Evolutionary conservation across 2,329 filamentous ascomycete species (phyloP).

Genomic region (Alternaria infectoria): DNA sequence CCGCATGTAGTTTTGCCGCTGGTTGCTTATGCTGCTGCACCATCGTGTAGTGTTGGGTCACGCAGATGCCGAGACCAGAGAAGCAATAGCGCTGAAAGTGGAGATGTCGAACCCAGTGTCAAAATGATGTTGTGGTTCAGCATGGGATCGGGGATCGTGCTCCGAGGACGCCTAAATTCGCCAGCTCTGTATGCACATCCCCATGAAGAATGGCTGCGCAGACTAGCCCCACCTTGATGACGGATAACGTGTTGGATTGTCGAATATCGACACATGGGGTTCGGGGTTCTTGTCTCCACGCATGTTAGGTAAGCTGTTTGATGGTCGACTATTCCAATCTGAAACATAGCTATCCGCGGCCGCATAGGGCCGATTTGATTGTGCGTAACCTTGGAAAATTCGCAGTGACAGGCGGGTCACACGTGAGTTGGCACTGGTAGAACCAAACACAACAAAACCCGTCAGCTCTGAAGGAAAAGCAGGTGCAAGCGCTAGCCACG

Average conservation of each 20-base stretch:
- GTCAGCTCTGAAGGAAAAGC: background rate
- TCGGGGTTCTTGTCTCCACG: background rate
- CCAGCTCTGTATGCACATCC: conserved; percentile 5
- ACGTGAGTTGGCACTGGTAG: background rate
- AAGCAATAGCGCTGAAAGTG: background rate
- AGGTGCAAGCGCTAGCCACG: background rate
- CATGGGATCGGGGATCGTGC: background rate
- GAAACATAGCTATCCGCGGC: conserved; percentile 8
- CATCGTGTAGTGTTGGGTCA: background rate
- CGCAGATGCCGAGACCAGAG: background rate
- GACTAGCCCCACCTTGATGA: conserved; percentile 3
- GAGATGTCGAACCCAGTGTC: background rate
- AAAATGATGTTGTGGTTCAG: conserved; percentile 1
- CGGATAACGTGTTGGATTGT: background rate
- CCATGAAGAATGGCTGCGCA: background rate
- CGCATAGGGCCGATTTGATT: background rate
- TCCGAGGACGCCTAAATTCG: background rate
- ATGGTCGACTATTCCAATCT: background rate
- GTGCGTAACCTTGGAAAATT: background rate
- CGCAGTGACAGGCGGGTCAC: background rate
- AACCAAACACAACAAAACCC: background rate
- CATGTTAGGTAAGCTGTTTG: background rate
- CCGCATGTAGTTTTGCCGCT: conserved; percentile 39
- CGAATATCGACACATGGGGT: background rate
- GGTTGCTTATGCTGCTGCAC: conserved; percentile 24